These are phyloP conservation scores for Lepidium africanum DNA, from an alignment of 345 rosid genomes.

Conservation along the genomic window DNA sequence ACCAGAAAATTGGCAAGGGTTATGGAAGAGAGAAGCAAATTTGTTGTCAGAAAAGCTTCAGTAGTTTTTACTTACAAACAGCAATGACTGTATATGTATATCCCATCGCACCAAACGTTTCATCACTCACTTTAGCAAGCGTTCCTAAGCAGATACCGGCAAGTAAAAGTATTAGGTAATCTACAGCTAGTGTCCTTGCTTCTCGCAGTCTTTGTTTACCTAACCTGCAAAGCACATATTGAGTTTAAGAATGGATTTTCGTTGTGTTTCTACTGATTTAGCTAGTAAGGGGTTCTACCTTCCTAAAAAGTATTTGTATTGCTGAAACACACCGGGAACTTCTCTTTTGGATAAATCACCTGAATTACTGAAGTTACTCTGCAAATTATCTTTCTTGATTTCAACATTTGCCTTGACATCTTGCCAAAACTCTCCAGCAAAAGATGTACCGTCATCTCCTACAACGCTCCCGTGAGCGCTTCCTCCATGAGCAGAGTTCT, in stretches of 20 bases:
- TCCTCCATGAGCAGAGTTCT: slow-evolving; percentile 49
- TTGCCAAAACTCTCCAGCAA: slow-evolving; percentile 80
- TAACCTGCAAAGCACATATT: slow-evolving; percentile 42
- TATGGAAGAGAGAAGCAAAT: not conserved
- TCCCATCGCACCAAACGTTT: slow-evolving; percentile 86
- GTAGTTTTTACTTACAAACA: slow-evolving; percentile 67
- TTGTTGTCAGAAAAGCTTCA: not conserved
- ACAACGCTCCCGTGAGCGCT: slow-evolving; percentile 40
- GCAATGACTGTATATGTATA: slow-evolving; percentile 93
- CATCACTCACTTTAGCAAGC: slow-evolving; percentile 95
- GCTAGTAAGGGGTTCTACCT: slow-evolving; percentile 38
- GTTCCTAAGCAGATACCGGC: slow-evolving; percentile 99
- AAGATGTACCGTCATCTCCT: slow-evolving; percentile 43
- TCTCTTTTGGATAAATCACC: slow-evolving; percentile 63
- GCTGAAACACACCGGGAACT: slow-evolving; percentile 60
- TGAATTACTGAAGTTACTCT: slow-evolving; percentile 37
- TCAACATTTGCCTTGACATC: slow-evolving; percentile 65
- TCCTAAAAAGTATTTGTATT: slow-evolving; percentile 87
- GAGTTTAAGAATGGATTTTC: not conserved
- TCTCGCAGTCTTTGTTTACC: slow-evolving; percentile 92
- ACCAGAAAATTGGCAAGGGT: not conserved
- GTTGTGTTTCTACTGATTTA: not conserved
- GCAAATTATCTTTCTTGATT: slow-evolving; percentile 51
- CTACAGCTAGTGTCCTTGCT: slow-evolving; percentile 83
- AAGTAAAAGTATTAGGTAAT: slow-evolving; percentile 73